Percentiles rank a stretch among this genome's conserved stretches.
These are phyloP conservation scores for Hanseniaspora lachancei DNA, from an alignment of 805 yeast genomes.

Conservation along the genomic window DNA sequence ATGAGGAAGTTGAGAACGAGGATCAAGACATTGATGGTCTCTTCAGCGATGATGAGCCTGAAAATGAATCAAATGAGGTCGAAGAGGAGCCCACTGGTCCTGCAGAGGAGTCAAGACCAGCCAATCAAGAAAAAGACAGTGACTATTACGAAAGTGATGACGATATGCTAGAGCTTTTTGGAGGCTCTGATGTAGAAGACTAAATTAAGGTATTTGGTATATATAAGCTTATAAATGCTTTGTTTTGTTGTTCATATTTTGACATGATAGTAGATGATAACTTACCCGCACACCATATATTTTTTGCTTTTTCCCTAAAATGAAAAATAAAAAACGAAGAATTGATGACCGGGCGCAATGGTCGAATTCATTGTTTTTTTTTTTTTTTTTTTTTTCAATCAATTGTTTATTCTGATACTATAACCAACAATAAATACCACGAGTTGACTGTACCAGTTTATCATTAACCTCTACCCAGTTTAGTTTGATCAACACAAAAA, in stretches of 20 bases:
- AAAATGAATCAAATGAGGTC: not conserved
- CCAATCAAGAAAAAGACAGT: not conserved
- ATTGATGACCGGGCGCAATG: no score
- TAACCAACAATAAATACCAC: not conserved
- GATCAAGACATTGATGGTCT: constrained; percentile 3
- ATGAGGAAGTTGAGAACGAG: not conserved
- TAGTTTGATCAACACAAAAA: no score
- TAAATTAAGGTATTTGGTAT: not conserved
- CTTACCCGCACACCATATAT: no score
- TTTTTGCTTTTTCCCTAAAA: not conserved
- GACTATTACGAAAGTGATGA: constrained; percentile 4
- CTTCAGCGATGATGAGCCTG: constrained; percentile 10
- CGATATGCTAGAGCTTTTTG: constrained; percentile 11
- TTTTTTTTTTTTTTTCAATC: not conserved
- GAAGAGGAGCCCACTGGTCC: not conserved
- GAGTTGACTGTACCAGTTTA: no score
- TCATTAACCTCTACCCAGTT: no score
- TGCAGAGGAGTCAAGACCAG: not conserved
- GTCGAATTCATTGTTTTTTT: not conserved
- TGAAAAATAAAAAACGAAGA: not conserved
- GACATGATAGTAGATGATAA: no score
- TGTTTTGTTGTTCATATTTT: no score
- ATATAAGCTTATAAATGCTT: no score
- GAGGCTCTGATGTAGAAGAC: constrained; percentile 1
- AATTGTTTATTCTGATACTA: not conserved